Base-by-base conservation (phyloP, 208 protist genomes). In the Novymonas esmeraldas region DNA sequence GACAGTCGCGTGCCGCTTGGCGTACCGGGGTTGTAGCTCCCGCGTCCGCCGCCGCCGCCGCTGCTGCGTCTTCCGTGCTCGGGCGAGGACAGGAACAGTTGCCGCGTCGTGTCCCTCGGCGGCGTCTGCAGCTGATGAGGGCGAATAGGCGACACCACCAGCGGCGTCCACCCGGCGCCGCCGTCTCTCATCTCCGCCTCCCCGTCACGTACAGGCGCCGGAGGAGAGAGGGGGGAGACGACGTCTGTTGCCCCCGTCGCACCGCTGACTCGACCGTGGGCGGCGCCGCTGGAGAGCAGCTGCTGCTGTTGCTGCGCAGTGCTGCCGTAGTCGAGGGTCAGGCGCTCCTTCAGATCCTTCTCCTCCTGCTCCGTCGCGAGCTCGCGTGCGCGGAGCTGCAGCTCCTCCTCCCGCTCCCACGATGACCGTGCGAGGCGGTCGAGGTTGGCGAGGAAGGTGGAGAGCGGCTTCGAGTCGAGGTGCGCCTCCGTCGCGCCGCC, bases 401-500 rank as follows among this genome's bases (percentile, higher is more conserved):
- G 55, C 54, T 77, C 65, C 63, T 76, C 70, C 52, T 90, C 84
- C 52, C 73, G 41, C 41, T 69, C 48, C 64, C 67, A 82, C 20
- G 74, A 73, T 28, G 58, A 57, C 26, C 66, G 66, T 28, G 54
- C 65, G 31, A 87, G 59, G n/a, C 72, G 76, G 29, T 76, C 44
- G 3, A 72, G 45, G 29, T 73, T 68, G 28, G 78, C 63, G 24
- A 90, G 51, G 39, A 85, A 87, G 9, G 80, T 90, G 13, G 80
- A 79, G 26, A 87, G 70, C 57, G 84, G 84, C 64, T 86, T 86
- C 33, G 80, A 79, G 58, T 78, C 83, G 29, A 90, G 71, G 50
- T 90, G 80, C 9, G 66, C 65, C 63, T 85, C 78, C 16, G 81
- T 90, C 14, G 84, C 84, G 3, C 84, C 84, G 13, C 84, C 84